Conservation (phyloP, 2,329 filamentous ascomycete species). For the Zymoseptoria ardabiliae region DNA sequence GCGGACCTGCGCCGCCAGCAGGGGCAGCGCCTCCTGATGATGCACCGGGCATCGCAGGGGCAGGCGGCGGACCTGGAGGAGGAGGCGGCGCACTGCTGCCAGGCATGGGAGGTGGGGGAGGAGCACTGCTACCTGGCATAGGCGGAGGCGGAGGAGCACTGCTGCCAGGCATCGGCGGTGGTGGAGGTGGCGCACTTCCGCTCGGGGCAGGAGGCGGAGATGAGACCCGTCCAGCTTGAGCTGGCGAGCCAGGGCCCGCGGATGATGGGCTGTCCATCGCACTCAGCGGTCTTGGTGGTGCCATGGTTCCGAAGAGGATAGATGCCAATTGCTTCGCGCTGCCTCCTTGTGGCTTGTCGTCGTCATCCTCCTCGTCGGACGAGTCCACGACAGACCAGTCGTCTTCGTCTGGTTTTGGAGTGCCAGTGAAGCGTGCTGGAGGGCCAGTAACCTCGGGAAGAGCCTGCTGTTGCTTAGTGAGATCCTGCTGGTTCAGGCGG, state of each 20-base stretch:
- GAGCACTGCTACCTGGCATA: slow-evolving; percentile 36
- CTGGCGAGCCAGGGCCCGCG: slow-evolving; percentile 34
- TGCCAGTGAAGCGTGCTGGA: slow-evolving; percentile 43
- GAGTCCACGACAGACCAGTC: slow-evolving; percentile 80
- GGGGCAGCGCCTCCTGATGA: slow-evolving; percentile 35
- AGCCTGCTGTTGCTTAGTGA: slow-evolving; percentile 38
- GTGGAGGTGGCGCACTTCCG: slow-evolving; percentile 40
- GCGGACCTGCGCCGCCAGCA: slow-evolving; percentile 14
- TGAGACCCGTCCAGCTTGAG: slow-evolving; percentile 24
- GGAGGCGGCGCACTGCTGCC: slow-evolving; percentile 40
- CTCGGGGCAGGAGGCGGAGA: slow-evolving; percentile 40
- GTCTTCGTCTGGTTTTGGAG: slow-evolving; percentile 52
- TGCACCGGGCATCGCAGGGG: slow-evolving; percentile 32
- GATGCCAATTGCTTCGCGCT: slow-evolving; percentile 88
- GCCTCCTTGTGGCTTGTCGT: slow-evolving; percentile 63
- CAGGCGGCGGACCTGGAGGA: slow-evolving; percentile 44
- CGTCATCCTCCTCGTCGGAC: slow-evolving; percentile 68
- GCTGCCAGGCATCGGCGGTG: slow-evolving; percentile 42
- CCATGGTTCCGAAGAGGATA: slow-evolving; percentile 96
- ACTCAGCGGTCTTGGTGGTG: slow-evolving; percentile 78
- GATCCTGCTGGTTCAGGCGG: slow-evolving; percentile 64
- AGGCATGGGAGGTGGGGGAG: slow-evolving; percentile 36
- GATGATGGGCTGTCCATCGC: slow-evolving; percentile 57
- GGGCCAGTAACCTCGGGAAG: slow-evolving; percentile 44
- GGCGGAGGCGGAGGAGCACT: slow-evolving; percentile 38